These are phyloP conservation scores for Erythrophleum ivorense DNA, from an alignment of 331 rosid species.

Conservation along the genomic window DNA sequence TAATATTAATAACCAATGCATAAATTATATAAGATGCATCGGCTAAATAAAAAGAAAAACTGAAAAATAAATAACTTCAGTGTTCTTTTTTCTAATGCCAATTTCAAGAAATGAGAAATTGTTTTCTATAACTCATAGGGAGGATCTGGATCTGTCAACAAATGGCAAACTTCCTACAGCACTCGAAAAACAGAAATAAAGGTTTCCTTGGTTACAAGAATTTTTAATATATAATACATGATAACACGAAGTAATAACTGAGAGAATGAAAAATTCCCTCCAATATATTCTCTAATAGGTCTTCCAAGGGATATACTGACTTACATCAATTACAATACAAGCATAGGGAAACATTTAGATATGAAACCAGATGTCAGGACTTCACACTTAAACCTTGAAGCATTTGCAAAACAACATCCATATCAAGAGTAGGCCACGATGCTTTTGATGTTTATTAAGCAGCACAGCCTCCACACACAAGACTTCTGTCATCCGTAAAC, in stretches of 20 bases:
- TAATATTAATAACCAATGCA: too few species aligned
- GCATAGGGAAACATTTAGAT: conserved; percentile 39
- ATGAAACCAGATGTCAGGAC: conserved; percentile 44
- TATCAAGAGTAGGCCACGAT: conserved; percentile 25
- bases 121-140: background rate
- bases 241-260: conserved; percentile 29
- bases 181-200: background rate
- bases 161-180: background rate
- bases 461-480: conserved; percentile 86
- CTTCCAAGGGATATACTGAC: conserved; percentile 35
- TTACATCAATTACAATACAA: conserved; percentile 45
- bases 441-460: conserved; percentile 45
- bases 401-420: conserved; percentile 40
- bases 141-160: conserved; percentile 3
- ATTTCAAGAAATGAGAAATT: conserved; percentile 1
- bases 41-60: too few species aligned
- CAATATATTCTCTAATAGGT: conserved; percentile 16
- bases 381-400: conserved; percentile 42
- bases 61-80: too few species aligned
- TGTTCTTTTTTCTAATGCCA: background rate
- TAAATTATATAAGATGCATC: too few species aligned
- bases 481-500: conserved; percentile 57
- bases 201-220: conserved; percentile 34
- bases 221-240: conserved; percentile 28
- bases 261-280: conserved; percentile 86